phyloP scores from a whole-genome alignment of 148 eudicot species.

The Silene latifolia region DNA sequence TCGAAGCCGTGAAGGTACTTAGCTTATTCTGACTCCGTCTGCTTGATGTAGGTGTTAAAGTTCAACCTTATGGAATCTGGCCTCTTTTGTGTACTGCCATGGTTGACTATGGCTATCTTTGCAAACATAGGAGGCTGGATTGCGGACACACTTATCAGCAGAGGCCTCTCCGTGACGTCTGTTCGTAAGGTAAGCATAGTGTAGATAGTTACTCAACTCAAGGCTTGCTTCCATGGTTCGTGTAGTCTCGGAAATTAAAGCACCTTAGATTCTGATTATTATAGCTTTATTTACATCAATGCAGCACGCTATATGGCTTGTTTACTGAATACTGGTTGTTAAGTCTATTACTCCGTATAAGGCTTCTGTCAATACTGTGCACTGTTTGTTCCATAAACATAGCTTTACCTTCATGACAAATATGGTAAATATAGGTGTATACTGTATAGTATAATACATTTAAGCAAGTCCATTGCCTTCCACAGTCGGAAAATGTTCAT shows the following conservation, averaged over 20 bases:
- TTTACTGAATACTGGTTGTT: background rate
- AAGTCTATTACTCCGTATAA: no score
- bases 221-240: background rate
- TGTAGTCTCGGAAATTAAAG: background rate
- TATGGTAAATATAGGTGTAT: no score
- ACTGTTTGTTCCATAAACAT: background rate
- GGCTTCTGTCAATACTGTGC: background rate
- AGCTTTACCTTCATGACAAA: no score
- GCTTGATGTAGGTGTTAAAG: slow-evolving; percentile 62
- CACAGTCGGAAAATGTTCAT: background rate
- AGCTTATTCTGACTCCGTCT: slow-evolving; percentile 24
- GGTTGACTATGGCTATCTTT: slow-evolving; percentile 97
- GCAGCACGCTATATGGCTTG: no score
- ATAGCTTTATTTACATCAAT: background rate
- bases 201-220: background rate
- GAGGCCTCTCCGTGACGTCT: slow-evolving; percentile 74
- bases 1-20: background rate
- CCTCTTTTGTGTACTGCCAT: slow-evolving; percentile 80
- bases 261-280: background rate
- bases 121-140: slow-evolving; percentile 99
- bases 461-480: background rate
- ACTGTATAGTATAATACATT: background rate
- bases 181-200: slow-evolving; percentile 75
- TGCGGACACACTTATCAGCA: slow-evolving; percentile 88
- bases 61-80: slow-evolving; percentile 97